Percentiles rank a stretch among this genome's conserved stretches.
Evolutionary conservation across 371 early-diverging fungal genomes (phyloP).

Genomic region (Blastocladiella emersonii): DNA sequence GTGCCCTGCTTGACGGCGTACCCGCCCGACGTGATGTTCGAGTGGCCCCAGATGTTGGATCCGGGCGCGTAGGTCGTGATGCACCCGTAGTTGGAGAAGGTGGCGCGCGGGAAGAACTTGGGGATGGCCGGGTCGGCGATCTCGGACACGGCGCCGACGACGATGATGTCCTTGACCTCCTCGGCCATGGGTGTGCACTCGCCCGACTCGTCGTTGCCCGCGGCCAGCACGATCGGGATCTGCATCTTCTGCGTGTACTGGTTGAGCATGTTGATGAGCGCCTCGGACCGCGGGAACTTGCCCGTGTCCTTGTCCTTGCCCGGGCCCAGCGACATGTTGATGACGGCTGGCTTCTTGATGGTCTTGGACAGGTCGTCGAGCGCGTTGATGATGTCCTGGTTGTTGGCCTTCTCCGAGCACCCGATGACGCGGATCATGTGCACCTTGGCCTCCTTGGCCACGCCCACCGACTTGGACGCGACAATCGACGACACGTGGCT

Average conservation of each 20-base stretch:
- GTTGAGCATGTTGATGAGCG: slow-evolving; percentile 2
- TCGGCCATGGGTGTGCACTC: slow-evolving; percentile 15
- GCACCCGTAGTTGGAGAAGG: neutral
- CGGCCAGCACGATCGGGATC: slow-evolving; percentile 23
- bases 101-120: neutral
- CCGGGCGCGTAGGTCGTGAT: neutral
- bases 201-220: slow-evolving; percentile 25
- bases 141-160: slow-evolving; percentile 21
- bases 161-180: slow-evolving; percentile 12
- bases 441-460: slow-evolving; percentile 26
- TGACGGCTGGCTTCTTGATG: slow-evolving; percentile 11
- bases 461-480: slow-evolving; percentile 21
- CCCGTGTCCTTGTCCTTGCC: neutral
- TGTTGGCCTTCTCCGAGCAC: slow-evolving; percentile 5
- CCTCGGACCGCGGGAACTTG: neutral
- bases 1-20: slow-evolving; percentile 16
- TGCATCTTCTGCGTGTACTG: slow-evolving; percentile 9
- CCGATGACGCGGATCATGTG: slow-evolving; percentile 24
- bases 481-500: slow-evolving; percentile 31
- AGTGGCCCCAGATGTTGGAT: neutral
- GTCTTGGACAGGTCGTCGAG: slow-evolving; percentile 7
- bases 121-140: slow-evolving; percentile 10
- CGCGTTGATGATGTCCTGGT: slow-evolving; percentile 9
- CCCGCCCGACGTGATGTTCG: neutral
- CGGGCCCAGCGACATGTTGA: slow-evolving; percentile 12